Conservation (phyloP, 148 eudicot genomes). For the Silene uniflora region DNA sequence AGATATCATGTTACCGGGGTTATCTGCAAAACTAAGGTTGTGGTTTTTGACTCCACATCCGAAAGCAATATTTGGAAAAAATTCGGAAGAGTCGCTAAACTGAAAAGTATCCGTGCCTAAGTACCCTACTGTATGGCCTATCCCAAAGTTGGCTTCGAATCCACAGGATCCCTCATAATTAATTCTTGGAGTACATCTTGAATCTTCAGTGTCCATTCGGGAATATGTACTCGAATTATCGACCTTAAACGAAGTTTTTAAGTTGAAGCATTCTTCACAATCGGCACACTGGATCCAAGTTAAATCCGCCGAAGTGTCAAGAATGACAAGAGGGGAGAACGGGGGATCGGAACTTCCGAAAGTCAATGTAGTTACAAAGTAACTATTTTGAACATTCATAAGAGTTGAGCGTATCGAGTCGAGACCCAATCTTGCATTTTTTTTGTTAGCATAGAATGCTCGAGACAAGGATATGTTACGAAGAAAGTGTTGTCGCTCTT, state of each 20-base stretch:
- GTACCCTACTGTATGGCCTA: neutral
- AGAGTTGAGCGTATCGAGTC: neutral
- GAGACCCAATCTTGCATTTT: neutral
- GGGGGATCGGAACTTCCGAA: neutral
- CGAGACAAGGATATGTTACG: neutral
- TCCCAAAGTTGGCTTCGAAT: neutral
- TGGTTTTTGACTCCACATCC: constrained; percentile 16
- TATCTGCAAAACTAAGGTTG: neutral
- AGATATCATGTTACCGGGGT: neutral
- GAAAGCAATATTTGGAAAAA: constrained; percentile 9
- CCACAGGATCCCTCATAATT: constrained; percentile 9
- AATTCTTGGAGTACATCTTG: constrained; percentile 2
- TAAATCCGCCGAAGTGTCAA: constrained; percentile 1
- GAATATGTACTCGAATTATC: neutral
- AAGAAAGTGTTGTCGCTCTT: constrained; percentile 5
- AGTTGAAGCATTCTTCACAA: constrained; percentile 11
- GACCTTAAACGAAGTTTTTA: neutral
- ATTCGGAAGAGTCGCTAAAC: neutral
- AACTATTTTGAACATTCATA: neutral
- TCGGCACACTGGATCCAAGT: constrained; percentile 21
- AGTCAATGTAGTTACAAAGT: constrained; percentile 1
- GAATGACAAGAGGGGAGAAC: neutral
- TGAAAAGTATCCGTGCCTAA: constrained; percentile 14
- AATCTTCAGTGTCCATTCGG: neutral
- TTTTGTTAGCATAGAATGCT: neutral